These are phyloP conservation scores for Colletotrichum sp. DNA, from an alignment of 2,329 filamentous ascomycete species.

Conservation along the genomic window DNA sequence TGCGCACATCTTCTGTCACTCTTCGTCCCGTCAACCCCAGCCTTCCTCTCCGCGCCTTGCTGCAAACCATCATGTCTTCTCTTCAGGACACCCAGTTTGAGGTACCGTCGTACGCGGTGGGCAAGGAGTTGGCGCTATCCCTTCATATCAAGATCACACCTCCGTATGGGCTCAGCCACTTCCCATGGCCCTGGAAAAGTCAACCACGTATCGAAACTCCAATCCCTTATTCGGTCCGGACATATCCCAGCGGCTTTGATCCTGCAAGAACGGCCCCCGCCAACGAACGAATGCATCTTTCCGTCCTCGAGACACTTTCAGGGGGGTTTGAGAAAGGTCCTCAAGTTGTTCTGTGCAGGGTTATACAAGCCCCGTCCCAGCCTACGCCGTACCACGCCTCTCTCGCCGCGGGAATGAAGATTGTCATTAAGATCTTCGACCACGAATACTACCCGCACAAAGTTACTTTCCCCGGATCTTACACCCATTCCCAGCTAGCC, in stretches of 20 bases:
- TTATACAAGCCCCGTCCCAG: rapidly evolving
- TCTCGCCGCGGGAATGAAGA: background rate
- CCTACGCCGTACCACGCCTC: rapidly evolving
- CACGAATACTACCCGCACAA: background rate
- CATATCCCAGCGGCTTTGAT: background rate
- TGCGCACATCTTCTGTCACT: background rate
- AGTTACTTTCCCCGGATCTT: rapidly evolving
- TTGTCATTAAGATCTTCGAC: background rate
- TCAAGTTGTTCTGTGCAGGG: background rate
- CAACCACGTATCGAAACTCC: rapidly evolving
- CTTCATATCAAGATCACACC: background rate
- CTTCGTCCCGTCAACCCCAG: rapidly evolving
- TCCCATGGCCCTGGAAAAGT: background rate
- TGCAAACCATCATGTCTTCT: background rate
- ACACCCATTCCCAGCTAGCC: background rate
- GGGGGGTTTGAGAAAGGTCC: background rate
- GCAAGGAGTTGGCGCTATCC: background rate
- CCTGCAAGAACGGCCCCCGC: background rate
- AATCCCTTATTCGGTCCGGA: background rate
- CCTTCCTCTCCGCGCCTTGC: background rate
- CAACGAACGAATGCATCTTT: background rate
- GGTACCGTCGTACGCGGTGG: background rate
- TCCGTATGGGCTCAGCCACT: background rate
- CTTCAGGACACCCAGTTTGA: rapidly evolving
- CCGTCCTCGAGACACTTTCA: background rate